Evolutionary conservation across 345 rosid genomes (phyloP).

Genomic region (Hevea brasiliensis): DNA sequence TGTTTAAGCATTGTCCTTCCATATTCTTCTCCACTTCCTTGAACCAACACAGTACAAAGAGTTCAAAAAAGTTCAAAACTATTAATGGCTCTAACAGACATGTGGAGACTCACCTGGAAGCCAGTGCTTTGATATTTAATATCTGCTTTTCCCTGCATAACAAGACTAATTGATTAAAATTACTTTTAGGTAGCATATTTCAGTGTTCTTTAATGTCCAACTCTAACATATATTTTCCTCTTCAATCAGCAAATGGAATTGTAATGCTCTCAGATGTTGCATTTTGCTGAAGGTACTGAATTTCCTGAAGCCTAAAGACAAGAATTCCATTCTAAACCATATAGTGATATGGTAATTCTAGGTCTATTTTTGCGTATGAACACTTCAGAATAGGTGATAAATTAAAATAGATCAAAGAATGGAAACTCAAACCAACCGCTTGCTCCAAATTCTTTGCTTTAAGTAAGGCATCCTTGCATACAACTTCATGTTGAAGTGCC

Average conservation of each 20-base stretch:
- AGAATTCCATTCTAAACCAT: not conserved
- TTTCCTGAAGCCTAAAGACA: no score
- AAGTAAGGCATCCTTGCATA: conserved; percentile 51
- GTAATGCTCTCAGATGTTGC: no score
- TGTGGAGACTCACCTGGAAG: conserved; percentile 18
- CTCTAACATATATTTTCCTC: not conserved
- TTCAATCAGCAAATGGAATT: not conserved
- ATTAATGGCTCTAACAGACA: not conserved
- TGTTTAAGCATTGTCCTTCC: conserved; percentile 15
- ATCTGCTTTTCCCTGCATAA: conserved; percentile 33
- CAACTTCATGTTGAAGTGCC: conserved; percentile 55
- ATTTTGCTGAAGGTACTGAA: no score
- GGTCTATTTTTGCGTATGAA: no score
- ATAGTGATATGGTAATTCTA: no score
- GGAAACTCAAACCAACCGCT: conserved; percentile 26
- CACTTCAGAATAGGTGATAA: not conserved
- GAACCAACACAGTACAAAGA: conserved; percentile 1
- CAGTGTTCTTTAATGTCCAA: not conserved
- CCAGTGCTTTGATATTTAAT: conserved; percentile 8
- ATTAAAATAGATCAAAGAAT: not conserved
- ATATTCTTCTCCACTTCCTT: conserved; percentile 31
- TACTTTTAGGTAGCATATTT: not conserved
- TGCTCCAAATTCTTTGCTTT: conserved; percentile 35
- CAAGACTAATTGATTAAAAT: not conserved
- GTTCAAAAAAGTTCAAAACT: not conserved